Evolutionary conservation across 345 rosid genomes (phyloP).

Genomic region (Populus deltoides): DNA sequence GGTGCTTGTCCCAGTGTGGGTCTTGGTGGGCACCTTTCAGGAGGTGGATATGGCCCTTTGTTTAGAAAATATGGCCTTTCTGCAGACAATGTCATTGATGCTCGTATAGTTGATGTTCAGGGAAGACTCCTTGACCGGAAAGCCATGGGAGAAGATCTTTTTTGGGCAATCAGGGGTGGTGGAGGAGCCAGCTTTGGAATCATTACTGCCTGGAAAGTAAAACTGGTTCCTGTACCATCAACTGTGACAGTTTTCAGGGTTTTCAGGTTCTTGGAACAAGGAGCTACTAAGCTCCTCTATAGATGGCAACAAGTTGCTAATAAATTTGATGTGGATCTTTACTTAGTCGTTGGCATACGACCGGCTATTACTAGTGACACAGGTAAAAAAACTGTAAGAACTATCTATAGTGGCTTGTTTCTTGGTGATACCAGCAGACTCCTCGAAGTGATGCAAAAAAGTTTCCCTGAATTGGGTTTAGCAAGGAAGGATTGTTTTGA

Average conservation of each 20-base stretch:
- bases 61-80: conserved; percentile 24
- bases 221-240: conserved; percentile 16
- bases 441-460: conserved; percentile 19
- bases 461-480: conserved; percentile 40
- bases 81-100: conserved; percentile 20
- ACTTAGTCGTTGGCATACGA: conserved; percentile 1
- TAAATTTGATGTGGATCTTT: conserved; percentile 14
- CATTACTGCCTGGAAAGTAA: conserved; percentile 19
- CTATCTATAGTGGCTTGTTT: conserved; percentile 21
- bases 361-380: not conserved
- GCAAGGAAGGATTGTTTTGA: conserved; percentile 28
- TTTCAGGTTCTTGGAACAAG: conserved; percentile 11
- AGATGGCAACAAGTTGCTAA: conserved; percentile 18
- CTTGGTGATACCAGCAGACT: conserved; percentile 25
- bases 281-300: conserved; percentile 5
- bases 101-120: conserved; percentile 9
- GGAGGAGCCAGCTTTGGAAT: conserved; percentile 21
- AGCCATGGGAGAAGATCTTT: conserved; percentile 16
- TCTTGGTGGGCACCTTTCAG: conserved; percentile 20
- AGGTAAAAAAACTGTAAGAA: conserved; percentile 9
- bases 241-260: conserved; percentile 21
- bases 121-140: conserved; percentile 11
- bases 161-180: conserved; percentile 27
- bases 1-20: conserved; percentile 17
- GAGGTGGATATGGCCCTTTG: conserved; percentile 23